phyloP scores from a whole-genome alignment of 495 filamentous ascomycete genomes.

The Parachaetomium inaequale region DNA sequence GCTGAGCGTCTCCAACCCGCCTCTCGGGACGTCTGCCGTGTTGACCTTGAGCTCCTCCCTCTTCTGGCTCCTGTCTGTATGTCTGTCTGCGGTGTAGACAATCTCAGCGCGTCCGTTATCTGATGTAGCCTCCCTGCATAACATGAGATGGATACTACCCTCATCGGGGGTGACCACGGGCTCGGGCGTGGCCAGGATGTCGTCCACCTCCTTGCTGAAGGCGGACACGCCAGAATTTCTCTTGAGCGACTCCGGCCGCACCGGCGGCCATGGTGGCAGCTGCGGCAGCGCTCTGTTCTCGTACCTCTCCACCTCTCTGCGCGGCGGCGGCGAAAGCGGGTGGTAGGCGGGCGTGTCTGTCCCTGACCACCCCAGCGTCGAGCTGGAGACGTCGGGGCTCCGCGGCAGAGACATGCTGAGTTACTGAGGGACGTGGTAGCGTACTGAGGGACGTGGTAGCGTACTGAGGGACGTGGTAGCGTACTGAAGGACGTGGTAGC shows the following conservation, averaged over 20 bases:
- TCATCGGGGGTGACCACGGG: not conserved
- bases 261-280: too few species aligned
- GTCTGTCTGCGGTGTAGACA: not conserved
- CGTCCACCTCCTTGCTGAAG: conserved; percentile 27
- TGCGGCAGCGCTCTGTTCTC: conserved; percentile 26
- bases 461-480: not conserved
- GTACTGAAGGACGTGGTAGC: not conserved
- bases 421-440: not conserved
- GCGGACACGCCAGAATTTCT: conserved; percentile 19
- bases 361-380: conserved; percentile 11
- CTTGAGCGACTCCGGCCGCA: conserved; percentile 22
- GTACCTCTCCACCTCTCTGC: conserved; percentile 22
- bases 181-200: conserved; percentile 1
- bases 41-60: not conserved
- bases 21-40: not conserved
- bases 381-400: conserved; percentile 4
- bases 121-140: not conserved
- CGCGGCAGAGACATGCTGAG: not conserved
- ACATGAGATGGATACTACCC: conserved; percentile 7
- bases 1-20: not conserved
- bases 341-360: not conserved
- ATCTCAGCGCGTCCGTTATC: not conserved
- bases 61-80: too few species aligned
- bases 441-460: not conserved
- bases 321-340: conserved; percentile 15